phyloP scores from a whole-genome alignment of 2,329 filamentous ascomycete genomes.

The Keithomyces neogunnii region DNA sequence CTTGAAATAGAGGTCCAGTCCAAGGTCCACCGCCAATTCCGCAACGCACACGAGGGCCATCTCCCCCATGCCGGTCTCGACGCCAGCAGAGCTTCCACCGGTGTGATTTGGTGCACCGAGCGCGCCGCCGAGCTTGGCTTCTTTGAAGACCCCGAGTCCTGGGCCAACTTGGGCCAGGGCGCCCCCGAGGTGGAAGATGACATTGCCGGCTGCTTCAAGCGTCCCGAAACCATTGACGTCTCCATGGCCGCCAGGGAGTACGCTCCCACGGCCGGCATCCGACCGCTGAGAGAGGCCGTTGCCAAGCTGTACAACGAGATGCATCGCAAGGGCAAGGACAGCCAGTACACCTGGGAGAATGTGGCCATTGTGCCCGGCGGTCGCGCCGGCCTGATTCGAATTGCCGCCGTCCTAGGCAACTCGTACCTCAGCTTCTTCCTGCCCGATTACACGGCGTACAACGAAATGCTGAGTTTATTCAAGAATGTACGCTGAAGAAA shows the following conservation, averaged over 20 bases:
- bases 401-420: constrained; percentile 88
- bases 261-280: constrained; percentile 89
- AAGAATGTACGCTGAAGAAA: constrained; percentile 55
- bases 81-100: constrained; percentile 77
- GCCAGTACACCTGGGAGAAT: constrained; percentile 95
- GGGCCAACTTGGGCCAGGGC: constrained; percentile 93
- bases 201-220: constrained; percentile 79
- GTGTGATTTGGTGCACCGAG: constrained; percentile 89
- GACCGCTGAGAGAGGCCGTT: constrained; percentile 78
- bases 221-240: constrained; percentile 72
- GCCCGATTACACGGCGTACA: constrained; percentile 93
- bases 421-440: constrained; percentile 91
- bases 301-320: constrained; percentile 89
- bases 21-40: constrained; percentile 81
- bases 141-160: constrained; percentile 68
- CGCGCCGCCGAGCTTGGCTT: constrained; percentile 85
- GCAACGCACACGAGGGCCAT: constrained; percentile 83
- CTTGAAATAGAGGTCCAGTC: constrained; percentile 62
- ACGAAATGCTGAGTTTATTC: constrained; percentile 93
- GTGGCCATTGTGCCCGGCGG: constrained; percentile 94
- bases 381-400: constrained; percentile 84
- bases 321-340: constrained; percentile 78
- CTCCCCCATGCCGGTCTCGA: constrained; percentile 87
- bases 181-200: constrained; percentile 91
- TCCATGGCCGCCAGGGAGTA: constrained; percentile 77